A percentile compares a stretch with the other conserved stretches of the same genome.
phyloP scores from a whole-genome alignment of 2,329 filamentous ascomycete species.

The Geosmithia putterillii region DNA sequence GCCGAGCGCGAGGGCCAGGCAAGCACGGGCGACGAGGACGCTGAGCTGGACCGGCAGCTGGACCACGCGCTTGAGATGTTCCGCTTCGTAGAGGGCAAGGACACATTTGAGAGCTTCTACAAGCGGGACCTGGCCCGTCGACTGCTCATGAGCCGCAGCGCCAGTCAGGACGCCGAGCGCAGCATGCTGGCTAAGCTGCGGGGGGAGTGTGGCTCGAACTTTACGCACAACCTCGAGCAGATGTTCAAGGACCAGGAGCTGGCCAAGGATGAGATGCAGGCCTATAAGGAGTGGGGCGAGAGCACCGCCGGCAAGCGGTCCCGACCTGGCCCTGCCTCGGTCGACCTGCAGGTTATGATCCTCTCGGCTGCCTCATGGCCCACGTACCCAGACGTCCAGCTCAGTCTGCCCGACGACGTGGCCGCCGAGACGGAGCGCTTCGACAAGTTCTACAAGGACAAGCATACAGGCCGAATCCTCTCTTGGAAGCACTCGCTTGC shows the following conservation, averaged over 20 bases:
- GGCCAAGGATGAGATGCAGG: constrained; percentile 82
- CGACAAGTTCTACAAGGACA: constrained; percentile 74
- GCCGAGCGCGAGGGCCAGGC: constrained; percentile 52
- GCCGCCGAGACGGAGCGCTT: constrained; percentile 69
- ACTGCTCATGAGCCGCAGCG: constrained; percentile 81
- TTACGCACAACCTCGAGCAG: constrained; percentile 93
- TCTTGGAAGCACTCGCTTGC: constrained; percentile 91
- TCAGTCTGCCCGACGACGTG: constrained; percentile 67
- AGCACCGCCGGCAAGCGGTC: constrained; percentile 32
- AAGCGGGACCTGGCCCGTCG: constrained; percentile 91
- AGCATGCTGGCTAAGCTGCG: constrained; percentile 90
- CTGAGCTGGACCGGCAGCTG: constrained; percentile 80
- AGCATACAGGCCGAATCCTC: constrained; percentile 77
- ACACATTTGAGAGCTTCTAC: constrained; percentile 97
- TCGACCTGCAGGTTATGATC: constrained; percentile 71
- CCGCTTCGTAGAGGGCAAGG: constrained; percentile 93
- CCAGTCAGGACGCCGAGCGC: constrained; percentile 87
- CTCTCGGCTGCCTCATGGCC: constrained; percentile 92
- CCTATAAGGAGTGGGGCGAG: constrained; percentile 61
- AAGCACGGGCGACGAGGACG: constrained; percentile 73
- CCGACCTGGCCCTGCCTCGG: too few relatives aligned
- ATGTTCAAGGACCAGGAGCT: constrained; percentile 99
- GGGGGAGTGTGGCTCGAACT: constrained; percentile 83
- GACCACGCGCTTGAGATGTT: constrained; percentile 91
- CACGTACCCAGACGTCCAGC: constrained; percentile 62